These are phyloP conservation scores for Mortierella sp. DNA, from an alignment of 371 early-diverging fungal species.

Conservation along the genomic window DNA sequence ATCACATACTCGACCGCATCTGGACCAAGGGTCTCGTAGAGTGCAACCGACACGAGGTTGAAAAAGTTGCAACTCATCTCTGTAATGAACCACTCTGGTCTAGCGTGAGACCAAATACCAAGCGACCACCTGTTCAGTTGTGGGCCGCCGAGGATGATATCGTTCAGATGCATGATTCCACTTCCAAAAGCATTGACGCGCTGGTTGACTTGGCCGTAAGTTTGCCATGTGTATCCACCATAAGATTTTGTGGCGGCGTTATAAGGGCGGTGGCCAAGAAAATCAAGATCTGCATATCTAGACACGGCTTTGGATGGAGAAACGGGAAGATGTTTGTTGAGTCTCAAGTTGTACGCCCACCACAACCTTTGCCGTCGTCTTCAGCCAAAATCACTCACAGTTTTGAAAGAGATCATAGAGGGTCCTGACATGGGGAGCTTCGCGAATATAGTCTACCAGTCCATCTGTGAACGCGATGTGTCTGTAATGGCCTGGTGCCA, in stretches of 20 bases:
- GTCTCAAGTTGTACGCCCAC: no score
- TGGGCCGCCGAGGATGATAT: slow-evolving; percentile 21
- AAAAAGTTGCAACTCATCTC: slow-evolving; percentile 67
- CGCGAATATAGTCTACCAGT: slow-evolving; percentile 15
- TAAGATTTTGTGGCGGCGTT: slow-evolving; percentile 55
- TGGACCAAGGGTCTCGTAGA: slow-evolving; percentile 88
- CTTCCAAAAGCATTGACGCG: slow-evolving; percentile 70
- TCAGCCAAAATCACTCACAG: slow-evolving; percentile 11
- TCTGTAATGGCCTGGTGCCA: slow-evolving; percentile 25
- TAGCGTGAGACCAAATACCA: slow-evolving; percentile 81
- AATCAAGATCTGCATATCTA: slow-evolving; percentile 24
- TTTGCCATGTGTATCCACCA: slow-evolving; percentile 69
- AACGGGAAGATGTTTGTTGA: not conserved
- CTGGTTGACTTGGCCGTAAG: slow-evolving; percentile 61
- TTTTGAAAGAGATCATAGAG: slow-evolving; percentile 42
- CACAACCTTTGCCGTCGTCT: no score
- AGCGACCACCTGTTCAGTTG: slow-evolving; percentile 56
- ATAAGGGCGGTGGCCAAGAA: slow-evolving; percentile 62
- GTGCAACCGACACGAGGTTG: slow-evolving; percentile 72
- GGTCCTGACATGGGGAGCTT: slow-evolving; percentile 35
- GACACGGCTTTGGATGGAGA: slow-evolving; percentile 7
- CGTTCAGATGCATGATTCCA: slow-evolving; percentile 57
- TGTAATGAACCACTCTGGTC: slow-evolving; percentile 83
- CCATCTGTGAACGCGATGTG: slow-evolving; percentile 6
- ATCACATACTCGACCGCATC: slow-evolving; percentile 78